Evolutionary conservation across 2,329 filamentous ascomycete species (phyloP).

Genomic region (Diaporthe sp.): DNA sequence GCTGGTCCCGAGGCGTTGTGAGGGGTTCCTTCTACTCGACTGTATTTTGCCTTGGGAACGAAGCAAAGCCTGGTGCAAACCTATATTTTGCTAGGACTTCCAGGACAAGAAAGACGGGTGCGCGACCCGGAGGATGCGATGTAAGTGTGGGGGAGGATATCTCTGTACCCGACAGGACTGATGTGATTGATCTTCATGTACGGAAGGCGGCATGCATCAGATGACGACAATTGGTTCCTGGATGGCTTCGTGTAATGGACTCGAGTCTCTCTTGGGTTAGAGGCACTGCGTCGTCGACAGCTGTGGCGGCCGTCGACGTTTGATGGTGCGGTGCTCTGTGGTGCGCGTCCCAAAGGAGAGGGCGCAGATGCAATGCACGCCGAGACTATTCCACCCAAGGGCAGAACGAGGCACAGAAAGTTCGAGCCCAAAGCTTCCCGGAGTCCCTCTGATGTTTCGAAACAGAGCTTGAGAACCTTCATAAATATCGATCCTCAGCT

Average conservation of each 20-base stretch:
- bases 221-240: slow-evolving; percentile 57
- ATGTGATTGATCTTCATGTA: slow-evolving; percentile 57
- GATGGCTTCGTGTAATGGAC: slow-evolving; percentile 43
- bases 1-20: slow-evolving; percentile 1
- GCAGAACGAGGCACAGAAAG: slow-evolving; percentile 28
- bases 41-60: not conserved
- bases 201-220: slow-evolving; percentile 65
- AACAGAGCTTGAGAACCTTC: slow-evolving; percentile 36
- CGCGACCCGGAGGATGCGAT: slow-evolving; percentile 44
- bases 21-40: not conserved
- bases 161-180: slow-evolving; percentile 51
- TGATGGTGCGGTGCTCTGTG: slow-evolving; percentile 42
- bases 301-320: slow-evolving; percentile 48
- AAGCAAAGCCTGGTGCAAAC: slow-evolving; percentile 37
- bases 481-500: slow-evolving; percentile 34
- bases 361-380: slow-evolving; percentile 45
- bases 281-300: slow-evolving; percentile 52
- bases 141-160: slow-evolving; percentile 46
- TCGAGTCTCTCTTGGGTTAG: slow-evolving; percentile 48
- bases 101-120: slow-evolving; percentile 18
- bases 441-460: slow-evolving; percentile 36
- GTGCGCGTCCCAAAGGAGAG: slow-evolving; percentile 50
- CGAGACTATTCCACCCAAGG: slow-evolving; percentile 32
- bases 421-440: slow-evolving; percentile 34
- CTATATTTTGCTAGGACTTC: slow-evolving; percentile 36